Percentiles rank a stretch among this genome's conserved stretches.
Evolutionary conservation across 2,329 filamentous ascomycete genomes (phyloP).

Genomic region (Daldinia sp.): DNA sequence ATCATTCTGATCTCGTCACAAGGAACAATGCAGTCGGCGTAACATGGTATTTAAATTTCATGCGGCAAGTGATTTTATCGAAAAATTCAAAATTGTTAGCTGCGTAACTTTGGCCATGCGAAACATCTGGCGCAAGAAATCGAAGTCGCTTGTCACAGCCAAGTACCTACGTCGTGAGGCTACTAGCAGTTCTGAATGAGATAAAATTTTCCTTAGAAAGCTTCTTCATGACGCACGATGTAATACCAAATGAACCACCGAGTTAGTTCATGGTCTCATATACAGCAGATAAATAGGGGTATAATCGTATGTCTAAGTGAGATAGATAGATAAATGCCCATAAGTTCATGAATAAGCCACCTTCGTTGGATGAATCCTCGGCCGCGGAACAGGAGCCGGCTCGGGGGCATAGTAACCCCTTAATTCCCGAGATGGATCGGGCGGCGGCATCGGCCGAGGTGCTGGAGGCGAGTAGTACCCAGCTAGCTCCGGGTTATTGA

Average conservation of each 20-base stretch:
- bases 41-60: not conserved
- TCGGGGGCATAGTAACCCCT: conserved; percentile 45
- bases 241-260: not conserved
- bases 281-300: not conserved
- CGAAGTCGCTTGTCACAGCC: not conserved
- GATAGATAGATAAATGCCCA: not conserved
- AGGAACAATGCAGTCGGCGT: not conserved
- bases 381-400: conserved; percentile 5
- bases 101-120: not conserved
- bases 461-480: conserved; percentile 43
- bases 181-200: not conserved
- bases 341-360: conserved; percentile 27
- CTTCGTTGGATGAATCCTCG: conserved; percentile 17
- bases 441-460: not conserved
- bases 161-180: not conserved
- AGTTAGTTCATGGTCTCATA: not conserved
- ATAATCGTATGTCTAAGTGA: not conserved
- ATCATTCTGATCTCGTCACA: not conserved
- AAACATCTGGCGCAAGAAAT: not conserved
- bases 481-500: conserved; percentile 41
- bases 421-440: conserved; percentile 33
- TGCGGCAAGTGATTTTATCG: not conserved
- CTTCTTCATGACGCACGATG: not conserved
- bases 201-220: not conserved
- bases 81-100: not conserved